These are phyloP conservation scores for Poa annua DNA, from an alignment of 176 grass and related monocot species.

Conservation along the genomic window DNA sequence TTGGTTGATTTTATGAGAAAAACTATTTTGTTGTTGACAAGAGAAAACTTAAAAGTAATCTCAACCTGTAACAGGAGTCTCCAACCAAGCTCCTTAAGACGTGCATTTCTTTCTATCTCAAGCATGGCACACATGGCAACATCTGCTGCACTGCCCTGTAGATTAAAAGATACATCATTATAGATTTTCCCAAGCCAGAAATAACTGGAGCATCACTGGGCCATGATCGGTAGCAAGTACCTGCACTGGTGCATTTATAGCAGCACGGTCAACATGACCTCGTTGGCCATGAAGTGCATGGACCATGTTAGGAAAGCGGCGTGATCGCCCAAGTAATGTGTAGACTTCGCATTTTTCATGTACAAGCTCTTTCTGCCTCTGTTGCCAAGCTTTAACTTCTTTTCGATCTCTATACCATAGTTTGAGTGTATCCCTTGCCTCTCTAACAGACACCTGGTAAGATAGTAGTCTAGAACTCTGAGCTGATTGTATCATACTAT, in stretches of 20 bases:
- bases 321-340: slow-evolving; percentile 83
- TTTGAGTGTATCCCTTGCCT: slow-evolving; percentile 76
- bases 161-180: slow-evolving; percentile 38
- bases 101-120: slow-evolving; percentile 80
- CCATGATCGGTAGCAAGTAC: slow-evolving; percentile 54
- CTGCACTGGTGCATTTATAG: slow-evolving; percentile 96
- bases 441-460: slow-evolving; percentile 73
- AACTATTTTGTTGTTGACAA: slow-evolving; percentile 11
- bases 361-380: slow-evolving; percentile 63
- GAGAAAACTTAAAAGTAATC: neutral
- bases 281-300: slow-evolving; percentile 50
- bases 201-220: neutral
- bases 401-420: slow-evolving; percentile 85
- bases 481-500: slow-evolving; percentile 10
- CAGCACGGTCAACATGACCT: slow-evolving; percentile 80
- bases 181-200: neutral
- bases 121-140: slow-evolving; percentile 98
- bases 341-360: slow-evolving; percentile 51
- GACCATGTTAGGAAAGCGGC: slow-evolving; percentile 68
- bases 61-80: slow-evolving; percentile 86
- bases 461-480: slow-evolving; percentile 33
- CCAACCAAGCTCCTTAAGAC: slow-evolving; percentile 92
- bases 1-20: neutral
- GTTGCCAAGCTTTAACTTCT: slow-evolving; percentile 84
- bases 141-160: slow-evolving; percentile 93